These are phyloP conservation scores for Fusarium sp. DNA, from an alignment of 2,329 filamentous ascomycete species.

Conservation along the genomic window DNA sequence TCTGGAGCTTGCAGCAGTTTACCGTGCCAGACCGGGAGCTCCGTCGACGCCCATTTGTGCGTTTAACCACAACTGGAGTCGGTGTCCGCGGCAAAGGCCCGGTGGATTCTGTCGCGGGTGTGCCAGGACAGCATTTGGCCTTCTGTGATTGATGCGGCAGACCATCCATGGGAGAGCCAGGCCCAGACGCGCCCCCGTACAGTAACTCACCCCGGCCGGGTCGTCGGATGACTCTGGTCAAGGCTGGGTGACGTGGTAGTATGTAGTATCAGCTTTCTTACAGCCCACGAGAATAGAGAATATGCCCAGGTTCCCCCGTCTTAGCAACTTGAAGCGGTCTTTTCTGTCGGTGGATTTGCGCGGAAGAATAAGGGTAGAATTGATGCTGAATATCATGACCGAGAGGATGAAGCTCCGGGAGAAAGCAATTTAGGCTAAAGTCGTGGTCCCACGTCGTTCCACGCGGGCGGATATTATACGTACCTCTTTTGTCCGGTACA, in stretches of 20 bases:
- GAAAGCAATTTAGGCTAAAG: conserved; percentile 41
- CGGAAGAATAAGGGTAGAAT: conserved; percentile 17
- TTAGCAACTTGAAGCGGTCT: not conserved
- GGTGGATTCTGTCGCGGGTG: conserved; percentile 3
- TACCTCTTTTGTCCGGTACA: conserved; percentile 19
- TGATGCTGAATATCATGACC: conserved; percentile 27
- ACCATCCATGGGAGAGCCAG: not conserved
- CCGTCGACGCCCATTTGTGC: conserved; percentile 42
- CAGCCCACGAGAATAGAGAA: conserved; percentile 13
- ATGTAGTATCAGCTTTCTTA: conserved; percentile 1
- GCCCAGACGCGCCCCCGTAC: not conserved
- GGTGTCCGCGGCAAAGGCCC: conserved; percentile 15
- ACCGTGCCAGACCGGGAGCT: not conserved
- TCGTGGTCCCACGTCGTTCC: conserved; percentile 23
- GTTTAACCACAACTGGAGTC: conserved; percentile 30
- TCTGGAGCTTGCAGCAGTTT: conserved; percentile 1
- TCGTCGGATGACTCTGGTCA: conserved; percentile 21
- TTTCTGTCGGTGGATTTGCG: conserved; percentile 17
- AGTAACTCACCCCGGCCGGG: not conserved
- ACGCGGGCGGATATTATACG: conserved; percentile 30
- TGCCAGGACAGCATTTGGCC: conserved; percentile 1
- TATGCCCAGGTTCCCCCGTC: conserved; percentile 27
- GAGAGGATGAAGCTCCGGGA: conserved; percentile 15
- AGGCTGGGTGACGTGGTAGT: conserved; percentile 25
- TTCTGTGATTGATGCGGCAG: conserved; percentile 43